Evolutionary conservation across 2,329 filamentous ascomycete genomes (phyloP).

Genomic region (Orbilia quercus): DNA sequence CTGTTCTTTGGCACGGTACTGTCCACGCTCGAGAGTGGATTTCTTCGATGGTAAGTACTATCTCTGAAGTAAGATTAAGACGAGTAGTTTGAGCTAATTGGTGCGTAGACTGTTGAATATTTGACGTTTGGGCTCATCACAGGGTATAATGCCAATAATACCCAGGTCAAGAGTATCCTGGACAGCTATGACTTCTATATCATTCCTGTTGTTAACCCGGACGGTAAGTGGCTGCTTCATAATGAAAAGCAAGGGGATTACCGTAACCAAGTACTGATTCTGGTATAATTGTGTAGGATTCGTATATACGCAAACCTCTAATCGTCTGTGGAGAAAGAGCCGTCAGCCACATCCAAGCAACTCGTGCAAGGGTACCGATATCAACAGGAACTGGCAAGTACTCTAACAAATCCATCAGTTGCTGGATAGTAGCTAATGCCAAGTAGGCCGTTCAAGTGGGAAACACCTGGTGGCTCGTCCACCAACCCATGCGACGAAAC

Average conservation of each 20-base stretch:
- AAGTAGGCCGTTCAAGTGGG: conserved; percentile 60
- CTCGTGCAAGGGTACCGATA: conserved; percentile 65
- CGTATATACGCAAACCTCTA: conserved; percentile 69
- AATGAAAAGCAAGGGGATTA: no score
- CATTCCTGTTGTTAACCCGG: conserved; percentile 72
- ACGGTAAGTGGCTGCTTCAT: conserved; percentile 61
- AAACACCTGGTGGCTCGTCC: conserved; percentile 64
- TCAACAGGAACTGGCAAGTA: conserved; percentile 70
- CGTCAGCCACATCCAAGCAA: conserved; percentile 60
- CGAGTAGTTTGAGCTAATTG: background rate
- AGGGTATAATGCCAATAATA: conserved; percentile 62
- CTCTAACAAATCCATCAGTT: background rate
- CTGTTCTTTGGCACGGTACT: conserved; percentile 70
- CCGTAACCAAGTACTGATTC: conserved; percentile 1
- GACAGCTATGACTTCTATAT: conserved; percentile 76
- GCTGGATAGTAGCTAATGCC: no score
- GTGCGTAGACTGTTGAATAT: conserved; percentile 66
- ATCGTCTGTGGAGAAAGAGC: conserved; percentile 74
- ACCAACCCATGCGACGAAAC: conserved; percentile 59
- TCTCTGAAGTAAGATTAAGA: background rate
- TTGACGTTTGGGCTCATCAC: conserved; percentile 67
- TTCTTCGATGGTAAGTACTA: conserved; percentile 62
- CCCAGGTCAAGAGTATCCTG: conserved; percentile 61
- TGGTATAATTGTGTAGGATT: conserved; percentile 64
- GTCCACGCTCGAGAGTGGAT: conserved; percentile 74